Conservation (phyloP, 75 land plant species). For the Larix kaempferi region DNA sequence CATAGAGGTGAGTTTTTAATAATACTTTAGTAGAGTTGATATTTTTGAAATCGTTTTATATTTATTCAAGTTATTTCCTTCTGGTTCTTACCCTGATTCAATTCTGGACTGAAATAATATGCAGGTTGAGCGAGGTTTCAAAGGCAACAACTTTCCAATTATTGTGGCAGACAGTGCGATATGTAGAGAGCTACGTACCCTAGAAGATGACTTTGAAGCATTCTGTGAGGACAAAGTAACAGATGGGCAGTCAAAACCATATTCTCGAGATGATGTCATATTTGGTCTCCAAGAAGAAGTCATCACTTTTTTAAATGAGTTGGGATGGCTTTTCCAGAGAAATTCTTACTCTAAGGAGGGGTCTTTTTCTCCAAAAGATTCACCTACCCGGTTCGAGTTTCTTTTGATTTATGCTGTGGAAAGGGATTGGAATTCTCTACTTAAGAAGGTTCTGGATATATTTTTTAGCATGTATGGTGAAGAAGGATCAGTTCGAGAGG, state of each 20-base stretch:
- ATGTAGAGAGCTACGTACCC: slow-evolving; percentile 34
- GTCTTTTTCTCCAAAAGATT: neutral
- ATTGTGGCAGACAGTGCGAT: slow-evolving; percentile 45
- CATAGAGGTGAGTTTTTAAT: slow-evolving; percentile 29
- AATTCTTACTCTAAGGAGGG: neutral
- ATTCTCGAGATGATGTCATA: slow-evolving; percentile 9
- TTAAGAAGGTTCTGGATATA: slow-evolving; percentile 32
- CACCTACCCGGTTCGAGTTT: slow-evolving; percentile 14
- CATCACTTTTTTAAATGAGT: slow-evolving; percentile 32
- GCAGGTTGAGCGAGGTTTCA: slow-evolving; percentile 36
- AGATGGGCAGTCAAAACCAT: neutral
- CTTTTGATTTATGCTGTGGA: slow-evolving; percentile 37
- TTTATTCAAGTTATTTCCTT: neutral
- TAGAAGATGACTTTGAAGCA: slow-evolving; percentile 32
- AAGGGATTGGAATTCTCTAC: slow-evolving; percentile 48
- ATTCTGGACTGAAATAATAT: slow-evolving; percentile 4
- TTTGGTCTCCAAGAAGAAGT: slow-evolving; percentile 15
- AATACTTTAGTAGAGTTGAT: too few species aligned
- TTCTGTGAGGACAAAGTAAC: slow-evolving; percentile 12
- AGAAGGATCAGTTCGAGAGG: slow-evolving; percentile 11
- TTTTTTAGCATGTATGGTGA: slow-evolving; percentile 15
- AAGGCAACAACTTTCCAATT: slow-evolving; percentile 31
- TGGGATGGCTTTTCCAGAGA: slow-evolving; percentile 50
- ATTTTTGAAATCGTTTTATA: neutral
- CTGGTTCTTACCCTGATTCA: neutral